These are phyloP conservation scores for Sphenostylis stenocarpa DNA, from an alignment of 306 rosid species.

Conservation along the genomic window DNA sequence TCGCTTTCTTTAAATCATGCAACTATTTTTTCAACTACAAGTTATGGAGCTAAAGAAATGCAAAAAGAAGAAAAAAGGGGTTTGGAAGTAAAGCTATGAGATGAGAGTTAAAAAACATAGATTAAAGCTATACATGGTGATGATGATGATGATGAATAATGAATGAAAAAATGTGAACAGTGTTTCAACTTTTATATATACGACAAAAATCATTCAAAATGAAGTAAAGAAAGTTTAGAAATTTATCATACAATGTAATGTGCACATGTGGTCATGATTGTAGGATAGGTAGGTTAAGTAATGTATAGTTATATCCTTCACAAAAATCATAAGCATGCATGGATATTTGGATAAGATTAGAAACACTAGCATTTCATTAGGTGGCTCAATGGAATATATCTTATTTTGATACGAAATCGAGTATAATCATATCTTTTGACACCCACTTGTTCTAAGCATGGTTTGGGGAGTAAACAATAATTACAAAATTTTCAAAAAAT, in stretches of 20 bases:
- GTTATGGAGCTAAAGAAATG: background rate
- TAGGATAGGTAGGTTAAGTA: conserved; percentile 1
- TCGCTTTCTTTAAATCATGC: conserved; percentile 6
- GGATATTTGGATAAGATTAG: background rate
- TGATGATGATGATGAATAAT: background rate
- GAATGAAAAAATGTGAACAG: background rate
- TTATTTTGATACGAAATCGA: conserved; percentile 15
- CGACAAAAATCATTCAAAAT: background rate
- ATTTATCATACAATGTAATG: background rate
- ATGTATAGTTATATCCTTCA: background rate
- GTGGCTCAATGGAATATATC: conserved; percentile 34
- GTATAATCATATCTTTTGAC: conserved; percentile 24
- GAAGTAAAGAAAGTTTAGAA: background rate
- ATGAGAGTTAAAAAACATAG: background rate
- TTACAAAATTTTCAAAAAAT: conserved; percentile 24
- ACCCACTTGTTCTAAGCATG: conserved; percentile 5
- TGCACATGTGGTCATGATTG: background rate
- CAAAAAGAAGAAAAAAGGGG: background rate
- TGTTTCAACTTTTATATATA: background rate
- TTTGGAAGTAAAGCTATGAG: background rate
- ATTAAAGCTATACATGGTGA: background rate
- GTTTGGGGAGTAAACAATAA: conserved; percentile 31
- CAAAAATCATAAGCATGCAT: background rate
- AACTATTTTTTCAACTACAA: background rate
- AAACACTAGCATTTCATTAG: conserved; percentile 17